Conservation (phyloP, 192 early-diverging fungal genomes). For the Backusella tuberculispora region DNA sequence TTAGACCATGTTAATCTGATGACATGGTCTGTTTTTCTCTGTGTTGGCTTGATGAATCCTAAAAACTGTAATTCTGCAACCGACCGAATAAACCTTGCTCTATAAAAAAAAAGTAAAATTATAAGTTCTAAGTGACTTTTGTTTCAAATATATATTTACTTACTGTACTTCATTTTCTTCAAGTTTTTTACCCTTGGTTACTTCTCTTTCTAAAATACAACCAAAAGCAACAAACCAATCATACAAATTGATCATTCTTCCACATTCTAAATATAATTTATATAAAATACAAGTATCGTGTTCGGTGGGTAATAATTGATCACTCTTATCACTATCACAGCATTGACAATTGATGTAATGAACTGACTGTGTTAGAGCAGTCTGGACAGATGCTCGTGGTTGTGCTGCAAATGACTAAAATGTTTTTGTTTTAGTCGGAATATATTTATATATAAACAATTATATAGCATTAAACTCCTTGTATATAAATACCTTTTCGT, state of each 20-base stretch:
- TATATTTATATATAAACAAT: not conserved
- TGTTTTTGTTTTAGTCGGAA: not conserved
- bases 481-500: conserved; percentile 62
- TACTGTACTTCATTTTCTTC: conserved; percentile 66
- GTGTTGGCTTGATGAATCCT: conserved; percentile 90
- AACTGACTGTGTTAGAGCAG: conserved; percentile 75
- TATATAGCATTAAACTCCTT: not conserved
- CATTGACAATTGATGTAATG: conserved; percentile 86
- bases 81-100: conserved; percentile 82
- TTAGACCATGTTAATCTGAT: conserved; percentile 80
- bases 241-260: conserved; percentile 91
- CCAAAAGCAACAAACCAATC: conserved; percentile 91
- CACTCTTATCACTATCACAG: conserved; percentile 51
- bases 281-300: conserved; percentile 91
- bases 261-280: conserved; percentile 89
- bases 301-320: conserved; percentile 61
- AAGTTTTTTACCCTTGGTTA: conserved; percentile 26
- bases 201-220: conserved; percentile 71
- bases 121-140: not conserved
- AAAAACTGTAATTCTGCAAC: conserved; percentile 88
- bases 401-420: conserved; percentile 78
- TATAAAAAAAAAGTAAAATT: conserved; percentile 32
- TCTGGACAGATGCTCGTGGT: conserved; percentile 83
- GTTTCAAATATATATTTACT: conserved; percentile 21
- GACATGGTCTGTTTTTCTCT: conserved; percentile 93